phyloP scores from a whole-genome alignment of 2,329 filamentous ascomycete genomes.

The Pezicula rhizophila region DNA sequence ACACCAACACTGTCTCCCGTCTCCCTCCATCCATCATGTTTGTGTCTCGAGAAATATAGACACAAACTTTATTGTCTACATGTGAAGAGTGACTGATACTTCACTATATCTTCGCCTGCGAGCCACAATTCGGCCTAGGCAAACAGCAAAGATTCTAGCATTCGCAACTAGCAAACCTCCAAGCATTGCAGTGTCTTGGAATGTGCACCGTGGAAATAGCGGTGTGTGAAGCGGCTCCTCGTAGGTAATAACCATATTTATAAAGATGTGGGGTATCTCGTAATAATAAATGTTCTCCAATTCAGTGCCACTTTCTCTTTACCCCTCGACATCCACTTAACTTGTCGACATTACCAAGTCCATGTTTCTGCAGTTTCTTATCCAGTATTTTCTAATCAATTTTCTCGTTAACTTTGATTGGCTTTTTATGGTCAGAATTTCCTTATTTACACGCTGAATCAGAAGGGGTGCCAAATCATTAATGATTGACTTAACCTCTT shows the following conservation, averaged over 20 bases:
- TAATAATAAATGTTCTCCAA: slow-evolving; percentile 17
- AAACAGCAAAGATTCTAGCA: slow-evolving; percentile 31
- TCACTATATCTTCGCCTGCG: too few relatives aligned
- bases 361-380: slow-evolving; percentile 11
- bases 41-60: too few relatives aligned
- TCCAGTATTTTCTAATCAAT: slow-evolving; percentile 30
- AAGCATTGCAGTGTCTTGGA: slow-evolving; percentile 30
- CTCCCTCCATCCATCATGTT: too few relatives aligned
- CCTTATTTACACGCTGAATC: slow-evolving; percentile 31
- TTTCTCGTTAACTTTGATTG: slow-evolving; percentile 29
- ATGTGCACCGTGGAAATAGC: slow-evolving; percentile 27
- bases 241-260: slow-evolving; percentile 18
- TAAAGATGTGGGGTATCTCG: slow-evolving; percentile 11
- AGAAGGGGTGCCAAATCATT: slow-evolving; percentile 31
- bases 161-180: slow-evolving; percentile 30
- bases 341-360: slow-evolving; percentile 9
- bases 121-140: slow-evolving; percentile 13
- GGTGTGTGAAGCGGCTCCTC: slow-evolving; percentile 24
- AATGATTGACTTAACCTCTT: slow-evolving; percentile 26
- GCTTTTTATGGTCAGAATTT: slow-evolving; percentile 32
- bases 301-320: slow-evolving; percentile 8
- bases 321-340: slow-evolving; percentile 9
- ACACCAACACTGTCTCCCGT: too few relatives aligned
- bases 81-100: too few relatives aligned
- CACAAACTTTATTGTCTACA: too few relatives aligned